Evolutionary conservation across 2,329 filamentous ascomycete species (phyloP).

Genomic region (Didymella keratinophila): DNA sequence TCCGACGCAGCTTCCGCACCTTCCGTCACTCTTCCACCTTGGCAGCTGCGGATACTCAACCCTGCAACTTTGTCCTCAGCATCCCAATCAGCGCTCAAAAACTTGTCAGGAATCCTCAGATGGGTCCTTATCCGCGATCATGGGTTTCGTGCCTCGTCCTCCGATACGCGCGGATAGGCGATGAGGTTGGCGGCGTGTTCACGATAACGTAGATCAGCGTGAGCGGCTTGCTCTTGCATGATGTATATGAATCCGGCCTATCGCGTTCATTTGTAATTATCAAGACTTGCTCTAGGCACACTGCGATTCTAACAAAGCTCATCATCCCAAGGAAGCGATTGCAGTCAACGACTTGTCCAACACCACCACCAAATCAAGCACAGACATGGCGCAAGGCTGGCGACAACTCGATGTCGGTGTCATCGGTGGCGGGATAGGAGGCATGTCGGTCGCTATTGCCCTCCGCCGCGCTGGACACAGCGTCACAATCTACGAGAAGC

Average conservation of each 20-base stretch:
- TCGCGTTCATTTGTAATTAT: neutral
- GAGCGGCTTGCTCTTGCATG: neutral
- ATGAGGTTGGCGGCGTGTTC: constrained; percentile 11
- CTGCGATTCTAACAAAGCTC: neutral
- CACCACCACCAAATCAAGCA: neutral
- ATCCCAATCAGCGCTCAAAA: constrained; percentile 4
- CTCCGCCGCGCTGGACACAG: constrained; percentile 62
- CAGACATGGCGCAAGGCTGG: constrained; percentile 26
- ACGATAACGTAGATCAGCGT: constrained; percentile 14
- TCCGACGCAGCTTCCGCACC: constrained; percentile 15
- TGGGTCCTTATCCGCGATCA: constrained; percentile 9
- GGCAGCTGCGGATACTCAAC: constrained; percentile 4
- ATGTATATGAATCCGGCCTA: constrained; percentile 11
- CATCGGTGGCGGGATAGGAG: constrained; percentile 63
- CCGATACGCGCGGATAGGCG: constrained; percentile 17
- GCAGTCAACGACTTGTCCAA: neutral
- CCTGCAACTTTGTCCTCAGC: constrained; percentile 1
- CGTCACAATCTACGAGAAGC: constrained; percentile 71
- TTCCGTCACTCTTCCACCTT: constrained; percentile 8
- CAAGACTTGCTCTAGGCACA: neutral
- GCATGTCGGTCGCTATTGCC: constrained; percentile 60
- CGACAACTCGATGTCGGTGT: constrained; percentile 50
- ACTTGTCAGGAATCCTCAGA: neutral
- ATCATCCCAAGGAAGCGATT: neutral
- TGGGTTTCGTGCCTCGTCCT: neutral